Conservation (phyloP, 179 eudicot genomes). For the Silene noctiflora region DNA sequence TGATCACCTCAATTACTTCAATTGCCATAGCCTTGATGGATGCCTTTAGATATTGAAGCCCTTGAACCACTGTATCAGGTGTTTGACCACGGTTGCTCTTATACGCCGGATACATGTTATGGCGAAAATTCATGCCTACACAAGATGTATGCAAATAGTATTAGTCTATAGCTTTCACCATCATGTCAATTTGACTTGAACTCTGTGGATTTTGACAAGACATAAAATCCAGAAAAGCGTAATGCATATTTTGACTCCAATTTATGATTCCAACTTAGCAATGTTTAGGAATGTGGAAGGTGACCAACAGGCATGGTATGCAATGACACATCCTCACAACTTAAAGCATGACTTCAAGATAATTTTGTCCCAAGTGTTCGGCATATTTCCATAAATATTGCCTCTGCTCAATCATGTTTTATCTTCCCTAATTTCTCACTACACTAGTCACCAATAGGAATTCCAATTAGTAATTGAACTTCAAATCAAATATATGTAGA, state of each 20-base stretch:
- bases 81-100: conserved; percentile 97
- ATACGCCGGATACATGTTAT: conserved; percentile 82
- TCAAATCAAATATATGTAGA: not conserved
- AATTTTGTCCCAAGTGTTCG: not conserved
- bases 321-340: not conserved
- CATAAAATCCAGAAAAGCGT: not conserved
- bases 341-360: not conserved
- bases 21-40: conserved; percentile 90
- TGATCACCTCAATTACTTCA: conserved; percentile 85
- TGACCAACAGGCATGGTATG: not conserved
- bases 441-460: not conserved
- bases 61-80: conserved; percentile 96
- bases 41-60: conserved; percentile 92
- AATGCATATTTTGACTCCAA: not conserved
- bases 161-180: conserved; percentile 5
- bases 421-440: not conserved
- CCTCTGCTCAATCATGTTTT: not conserved
- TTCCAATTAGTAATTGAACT: not conserved
- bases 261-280: not conserved
- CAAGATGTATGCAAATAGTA: conserved; percentile 25
- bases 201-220: not conserved
- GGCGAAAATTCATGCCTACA: conserved; percentile 86
- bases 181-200: not conserved
- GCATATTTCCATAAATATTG: not conserved
- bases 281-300: not conserved